Conservation (phyloP, 768 basidiomycete genomes). For the Lentinula detonsa region DNA sequence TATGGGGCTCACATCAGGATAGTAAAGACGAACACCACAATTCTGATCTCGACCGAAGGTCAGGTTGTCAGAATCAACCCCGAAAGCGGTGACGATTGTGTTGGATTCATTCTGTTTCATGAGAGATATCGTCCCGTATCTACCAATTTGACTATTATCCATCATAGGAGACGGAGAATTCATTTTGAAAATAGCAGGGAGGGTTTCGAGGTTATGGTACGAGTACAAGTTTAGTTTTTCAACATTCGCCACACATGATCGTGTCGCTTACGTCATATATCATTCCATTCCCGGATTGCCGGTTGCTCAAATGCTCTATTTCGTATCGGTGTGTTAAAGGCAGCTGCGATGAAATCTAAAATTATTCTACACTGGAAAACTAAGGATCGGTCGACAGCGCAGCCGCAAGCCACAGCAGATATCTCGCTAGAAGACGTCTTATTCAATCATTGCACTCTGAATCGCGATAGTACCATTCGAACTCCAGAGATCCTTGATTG, state of each 20-base stretch:
- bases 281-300: background rate
- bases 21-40: conserved; percentile 68
- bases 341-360: too few relatives aligned
- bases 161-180: background rate
- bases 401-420: too few relatives aligned
- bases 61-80: conserved; percentile 61
- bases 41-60: conserved; percentile 63
- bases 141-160: conserved; percentile 44
- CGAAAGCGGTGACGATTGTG: conserved; percentile 56
- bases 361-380: too few relatives aligned
- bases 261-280: background rate
- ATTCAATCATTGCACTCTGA: too few relatives aligned
- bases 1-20: conserved; percentile 50
- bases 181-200: background rate
- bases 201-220: background rate
- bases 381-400: too few relatives aligned
- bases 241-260: background rate
- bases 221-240: background rate
- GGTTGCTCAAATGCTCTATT: too few relatives aligned
- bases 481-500: too few relatives aligned
- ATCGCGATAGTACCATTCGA: too few relatives aligned
- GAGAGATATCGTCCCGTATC: conserved; percentile 59
- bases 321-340: too few relatives aligned
- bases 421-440: too few relatives aligned
- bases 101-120: conserved; percentile 46